Evolutionary conservation across 1,284 basidiomycete genomes (phyloP), one percentile per base, ranked within the genome.

Genomic region (Ganoderma leucocontextum): DNA sequence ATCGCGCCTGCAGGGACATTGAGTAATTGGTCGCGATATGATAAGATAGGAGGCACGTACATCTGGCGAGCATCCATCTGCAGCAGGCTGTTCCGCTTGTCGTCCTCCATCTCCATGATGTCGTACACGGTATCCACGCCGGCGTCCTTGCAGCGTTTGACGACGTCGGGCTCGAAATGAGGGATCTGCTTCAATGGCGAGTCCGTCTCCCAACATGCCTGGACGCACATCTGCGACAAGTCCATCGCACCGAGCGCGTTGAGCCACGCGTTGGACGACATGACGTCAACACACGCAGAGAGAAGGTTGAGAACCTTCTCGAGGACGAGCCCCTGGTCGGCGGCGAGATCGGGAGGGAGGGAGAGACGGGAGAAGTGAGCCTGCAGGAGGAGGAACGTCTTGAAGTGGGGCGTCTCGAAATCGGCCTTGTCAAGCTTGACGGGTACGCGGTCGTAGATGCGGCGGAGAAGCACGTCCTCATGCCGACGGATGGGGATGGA

Each of bases 151-250:
- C 96, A 99, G 22, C 97, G 88, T 76, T 91, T 89, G 76, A 99
- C 85, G 41, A 94, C 94, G 59, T 96, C 93, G 10, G 88, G 81
- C 72, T 97, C 95, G 80, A 99, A 99, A 81, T 98, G 95, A 12
- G 98, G 98, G 59, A 99, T 93, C 79, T 99, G 97, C 78, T 94
- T 95, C 77, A 99, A 81, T 0, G 96, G 95, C 58, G 93, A 95
- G 80, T 98, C 98, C 39, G 92, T 93, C 77, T 99, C 97, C 97
- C 97, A 99, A 79, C 97, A 92, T 0, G 95, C 97, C 81, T 99
- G 98, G 2, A 99, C 96, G 79, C 95, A 96, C 97, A 99, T 99
- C 82, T 99, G 98, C n/a, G 93, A 95, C 68, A 99, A 80, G 82
- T 99, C 98, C 98, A 99, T 99, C 0, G 97, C 97, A 61, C 97